These are phyloP conservation scores for Chimonanthus praecox DNA, from an alignment of 164 flowering plant species.

Conservation along the genomic window DNA sequence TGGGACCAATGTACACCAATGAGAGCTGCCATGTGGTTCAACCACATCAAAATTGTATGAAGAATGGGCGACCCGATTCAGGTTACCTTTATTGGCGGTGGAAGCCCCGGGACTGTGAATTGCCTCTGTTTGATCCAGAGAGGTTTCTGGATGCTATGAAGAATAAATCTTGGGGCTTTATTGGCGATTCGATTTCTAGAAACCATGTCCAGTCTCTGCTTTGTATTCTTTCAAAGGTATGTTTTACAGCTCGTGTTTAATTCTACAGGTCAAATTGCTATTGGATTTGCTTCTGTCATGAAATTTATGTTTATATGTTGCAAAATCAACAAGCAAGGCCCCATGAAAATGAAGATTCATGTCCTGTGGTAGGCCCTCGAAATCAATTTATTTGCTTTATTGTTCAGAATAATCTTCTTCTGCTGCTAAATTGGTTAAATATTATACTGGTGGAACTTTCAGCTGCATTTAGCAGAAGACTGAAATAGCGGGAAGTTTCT, in stretches of 20 bases:
- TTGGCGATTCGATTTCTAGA: conserved; percentile 91
- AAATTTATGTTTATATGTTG: background rate
- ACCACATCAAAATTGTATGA: conserved; percentile 86
- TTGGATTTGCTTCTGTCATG: background rate
- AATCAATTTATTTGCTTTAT: too few relatives aligned
- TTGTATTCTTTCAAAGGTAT: conserved; percentile 78
- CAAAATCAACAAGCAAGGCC: background rate
- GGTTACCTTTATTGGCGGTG: conserved; percentile 87
- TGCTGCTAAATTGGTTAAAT: background rate
- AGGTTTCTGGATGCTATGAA: conserved; percentile 74
- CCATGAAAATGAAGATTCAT: background rate
- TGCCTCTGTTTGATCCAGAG: conserved; percentile 54
- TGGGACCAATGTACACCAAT: conserved; percentile 75
- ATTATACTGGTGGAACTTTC: background rate
- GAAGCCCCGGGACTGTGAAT: conserved; percentile 64
- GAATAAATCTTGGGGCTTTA: conserved; percentile 68
- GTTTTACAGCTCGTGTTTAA: background rate
- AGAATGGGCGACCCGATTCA: conserved; percentile 82
- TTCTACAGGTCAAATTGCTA: background rate
- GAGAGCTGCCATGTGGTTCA: conserved; percentile 62
- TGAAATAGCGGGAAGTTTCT: too few relatives aligned
- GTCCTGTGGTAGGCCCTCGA: background rate
- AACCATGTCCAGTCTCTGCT: conserved; percentile 91
- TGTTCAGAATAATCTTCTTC: background rate
- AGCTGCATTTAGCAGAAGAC: background rate